A percentile compares a stretch with the other conserved stretches of the same genome.
Evolutionary conservation across 2,329 filamentous ascomycete species (phyloP).

Genomic region (Sclerotinia minor): DNA sequence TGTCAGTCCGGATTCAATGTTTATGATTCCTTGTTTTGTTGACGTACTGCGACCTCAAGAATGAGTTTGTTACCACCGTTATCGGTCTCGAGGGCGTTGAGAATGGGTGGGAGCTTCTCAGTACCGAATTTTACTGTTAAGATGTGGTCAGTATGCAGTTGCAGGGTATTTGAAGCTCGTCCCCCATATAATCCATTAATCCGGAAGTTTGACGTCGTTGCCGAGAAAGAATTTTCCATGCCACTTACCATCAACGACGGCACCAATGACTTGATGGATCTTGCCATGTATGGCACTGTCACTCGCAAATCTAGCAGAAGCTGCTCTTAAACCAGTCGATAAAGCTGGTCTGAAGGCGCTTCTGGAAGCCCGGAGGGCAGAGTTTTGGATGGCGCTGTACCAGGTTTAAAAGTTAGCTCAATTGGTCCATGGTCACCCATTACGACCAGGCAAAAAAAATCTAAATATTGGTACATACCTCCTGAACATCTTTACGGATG

Average conservation of each 20-base stretch:
- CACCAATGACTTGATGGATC: slow-evolving; percentile 90
- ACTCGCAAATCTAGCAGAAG: slow-evolving; percentile 54
- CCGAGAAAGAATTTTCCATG: slow-evolving; percentile 44
- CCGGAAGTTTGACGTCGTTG: slow-evolving; percentile 36
- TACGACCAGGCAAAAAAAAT: slow-evolving; percentile 32
- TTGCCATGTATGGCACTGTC: slow-evolving; percentile 61
- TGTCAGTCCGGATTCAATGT: slow-evolving; percentile 44
- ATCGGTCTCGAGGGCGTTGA: slow-evolving; percentile 89
- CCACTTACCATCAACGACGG: slow-evolving; percentile 90
- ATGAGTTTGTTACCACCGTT: slow-evolving; percentile 94
- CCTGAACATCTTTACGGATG: slow-evolving; percentile 80
- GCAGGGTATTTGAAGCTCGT: slow-evolving; percentile 28
- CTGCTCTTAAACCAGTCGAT: slow-evolving; percentile 56
- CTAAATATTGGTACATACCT: slow-evolving; percentile 58
- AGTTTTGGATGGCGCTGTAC: slow-evolving; percentile 65
- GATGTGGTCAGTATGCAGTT: slow-evolving; percentile 40
- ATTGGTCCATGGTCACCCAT: slow-evolving; percentile 44
- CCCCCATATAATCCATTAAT: slow-evolving; percentile 21
- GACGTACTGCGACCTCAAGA: slow-evolving; percentile 89
- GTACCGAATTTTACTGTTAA: slow-evolving; percentile 89
- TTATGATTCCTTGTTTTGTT: slow-evolving; percentile 30
- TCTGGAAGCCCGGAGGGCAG: slow-evolving; percentile 60
- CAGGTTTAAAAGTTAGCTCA: slow-evolving; percentile 48
- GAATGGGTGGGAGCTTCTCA: slow-evolving; percentile 91
- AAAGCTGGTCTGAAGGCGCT: slow-evolving; percentile 58